These are phyloP conservation scores for Parasitella parasitica DNA, from an alignment of 371 early-diverging fungal species.

Conservation along the genomic window DNA sequence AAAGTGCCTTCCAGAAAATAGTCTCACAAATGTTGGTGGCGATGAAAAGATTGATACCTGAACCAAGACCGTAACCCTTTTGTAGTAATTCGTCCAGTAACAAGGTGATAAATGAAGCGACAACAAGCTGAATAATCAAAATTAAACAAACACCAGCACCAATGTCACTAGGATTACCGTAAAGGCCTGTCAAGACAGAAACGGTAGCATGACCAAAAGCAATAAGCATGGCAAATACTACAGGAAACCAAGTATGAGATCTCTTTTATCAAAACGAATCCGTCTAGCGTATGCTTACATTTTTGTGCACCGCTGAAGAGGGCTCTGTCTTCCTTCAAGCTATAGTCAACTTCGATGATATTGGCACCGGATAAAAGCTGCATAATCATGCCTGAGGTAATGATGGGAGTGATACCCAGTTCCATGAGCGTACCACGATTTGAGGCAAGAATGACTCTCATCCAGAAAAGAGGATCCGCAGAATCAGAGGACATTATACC, in stretches of 20 bases:
- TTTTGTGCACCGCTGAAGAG: conserved; percentile 99
- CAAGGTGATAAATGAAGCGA: conserved; percentile 97
- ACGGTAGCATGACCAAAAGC: conserved; percentile 98
- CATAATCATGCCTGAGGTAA: conserved; percentile 99
- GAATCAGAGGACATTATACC: conserved; percentile 99
- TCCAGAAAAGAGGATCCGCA: conserved; percentile 98
- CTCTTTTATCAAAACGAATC: background rate
- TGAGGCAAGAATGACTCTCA: conserved; percentile 99
- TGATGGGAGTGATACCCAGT: conserved; percentile 99
- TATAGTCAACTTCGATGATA: conserved; percentile 97
- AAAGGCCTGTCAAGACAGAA: conserved; percentile 97
- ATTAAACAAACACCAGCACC: conserved; percentile 93
- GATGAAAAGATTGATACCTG: conserved; percentile 99
- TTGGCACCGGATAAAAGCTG: conserved; percentile 97
- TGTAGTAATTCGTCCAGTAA: conserved; percentile 99
- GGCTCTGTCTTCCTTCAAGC: conserved; percentile 98
- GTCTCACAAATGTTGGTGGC: conserved; percentile 99
- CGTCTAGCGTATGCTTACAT: conserved; percentile 52
- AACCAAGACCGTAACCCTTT: conserved; percentile 99
- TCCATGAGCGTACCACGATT: conserved; percentile 99
- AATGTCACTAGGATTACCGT: conserved; percentile 94
- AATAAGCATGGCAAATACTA: conserved; percentile 85
- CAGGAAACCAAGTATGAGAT: background rate
- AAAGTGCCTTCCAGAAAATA: conserved; percentile 99
- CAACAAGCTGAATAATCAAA: conserved; percentile 94